Evolutionary conservation across 2,329 filamentous ascomycete genomes (phyloP).

Genomic region (Pyrenophora graminea): DNA sequence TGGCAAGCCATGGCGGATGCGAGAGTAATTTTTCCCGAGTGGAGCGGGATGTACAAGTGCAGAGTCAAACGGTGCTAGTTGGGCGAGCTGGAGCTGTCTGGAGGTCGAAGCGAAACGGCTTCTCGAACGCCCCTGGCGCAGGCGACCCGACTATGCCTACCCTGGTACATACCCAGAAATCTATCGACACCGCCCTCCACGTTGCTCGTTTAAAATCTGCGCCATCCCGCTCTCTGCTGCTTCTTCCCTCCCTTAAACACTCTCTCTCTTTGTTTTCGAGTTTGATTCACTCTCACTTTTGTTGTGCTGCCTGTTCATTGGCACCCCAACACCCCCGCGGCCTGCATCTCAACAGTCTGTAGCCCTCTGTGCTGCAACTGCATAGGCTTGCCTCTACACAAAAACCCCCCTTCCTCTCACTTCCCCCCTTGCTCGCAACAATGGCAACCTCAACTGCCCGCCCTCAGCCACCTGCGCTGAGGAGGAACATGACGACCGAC

Average conservation of each 20-base stretch:
- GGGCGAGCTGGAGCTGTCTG: slow-evolving; percentile 21
- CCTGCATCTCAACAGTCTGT: slow-evolving; percentile 31
- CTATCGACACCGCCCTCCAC: slow-evolving; percentile 31
- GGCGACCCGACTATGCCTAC: slow-evolving; percentile 19
- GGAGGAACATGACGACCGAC: slow-evolving; percentile 55
- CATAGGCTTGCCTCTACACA: slow-evolving; percentile 8
- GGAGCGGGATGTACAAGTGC: slow-evolving; percentile 12
- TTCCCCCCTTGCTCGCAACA: slow-evolving; percentile 12
- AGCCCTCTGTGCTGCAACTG: slow-evolving; percentile 17
- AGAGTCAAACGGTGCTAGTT: slow-evolving; percentile 17
- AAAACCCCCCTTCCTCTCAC: neutral
- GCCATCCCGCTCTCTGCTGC: slow-evolving; percentile 14
- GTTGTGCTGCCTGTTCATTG: slow-evolving; percentile 4
- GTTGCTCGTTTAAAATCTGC: slow-evolving; percentile 25
- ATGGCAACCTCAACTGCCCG: slow-evolving; percentile 59
- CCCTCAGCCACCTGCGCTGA: slow-evolving; percentile 54
- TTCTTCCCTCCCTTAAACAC: slow-evolving; percentile 7
- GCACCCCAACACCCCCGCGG: slow-evolving; percentile 21
- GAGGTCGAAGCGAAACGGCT: slow-evolving; percentile 15
- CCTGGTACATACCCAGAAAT: slow-evolving; percentile 22
- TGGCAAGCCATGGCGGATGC: slow-evolving; percentile 22
- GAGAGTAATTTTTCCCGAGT: slow-evolving; percentile 19
- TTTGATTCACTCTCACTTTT: slow-evolving; percentile 2
- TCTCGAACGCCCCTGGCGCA: slow-evolving; percentile 21
- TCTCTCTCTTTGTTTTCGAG: slow-evolving; percentile 4